Evolutionary conservation across 495 filamentous ascomycete species (phyloP), one percentile per base, ranked within the genome.

Genomic region (Penicillium desertorum): DNA sequence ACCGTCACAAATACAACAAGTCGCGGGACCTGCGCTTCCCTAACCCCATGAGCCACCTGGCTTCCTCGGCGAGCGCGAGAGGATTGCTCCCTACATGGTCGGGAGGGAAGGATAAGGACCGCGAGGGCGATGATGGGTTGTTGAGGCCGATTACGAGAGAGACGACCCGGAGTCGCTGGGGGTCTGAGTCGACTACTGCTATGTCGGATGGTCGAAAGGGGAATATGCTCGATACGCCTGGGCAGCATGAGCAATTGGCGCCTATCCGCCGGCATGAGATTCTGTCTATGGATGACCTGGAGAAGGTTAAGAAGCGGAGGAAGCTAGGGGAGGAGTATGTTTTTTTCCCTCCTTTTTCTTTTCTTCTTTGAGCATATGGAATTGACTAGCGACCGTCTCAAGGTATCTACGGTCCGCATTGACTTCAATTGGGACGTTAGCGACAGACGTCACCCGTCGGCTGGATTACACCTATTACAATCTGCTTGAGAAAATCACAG

Each of bases 401-500:
- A 78, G 75, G 43, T 75, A 68, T 62, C 62, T 79, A 39, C 69
- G 65, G 2, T 70, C 64, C 34, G 68, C 72, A n/a, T 58, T 77
- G 20, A 63, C 69, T 8, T 68, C 71, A 1, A 71, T 77, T 42
- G 73, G 75, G 14, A 72, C 71, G 0, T 67, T 72, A 23, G 76
- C 76, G 25, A 82, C 73, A 51, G 80, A 81, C 36, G 84, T 85
- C 4, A 94, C 86, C 19, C 81, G 83, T 58, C 83, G 83, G 44
- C 81, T 97, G n/a, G 90, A 96, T 65, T 87, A 88, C 62, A 91
- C 88, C 0, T 96, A 96, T 74, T 92, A 92, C 63, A 85, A 87
- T 4, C 79, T 97, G 5, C 78, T 94, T 16, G 88, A 93, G 65
- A 93, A 88, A 57, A 77, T 93, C 30, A 80, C 83, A 43, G 71